Base-by-base conservation (phyloP, 352 stramenopile species). In the Pseudoperonospora humuli region DNA sequence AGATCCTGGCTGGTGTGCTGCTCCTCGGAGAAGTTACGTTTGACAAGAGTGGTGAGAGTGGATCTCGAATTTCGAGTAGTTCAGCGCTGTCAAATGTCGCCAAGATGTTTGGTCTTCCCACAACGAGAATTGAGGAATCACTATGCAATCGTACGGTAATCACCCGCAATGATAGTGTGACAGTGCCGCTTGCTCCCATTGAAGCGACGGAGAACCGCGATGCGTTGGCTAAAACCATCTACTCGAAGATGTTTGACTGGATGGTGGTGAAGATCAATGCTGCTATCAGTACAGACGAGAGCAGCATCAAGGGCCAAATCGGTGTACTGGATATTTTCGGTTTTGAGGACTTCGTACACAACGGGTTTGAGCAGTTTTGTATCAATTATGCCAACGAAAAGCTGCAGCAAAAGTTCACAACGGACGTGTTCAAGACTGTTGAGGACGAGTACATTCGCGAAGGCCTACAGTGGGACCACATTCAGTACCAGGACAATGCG, bases 301-400 rank as follows among this genome's bases (percentile, higher is more conserved):
- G 50, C 24, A 18, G 42, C 14, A 87, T 86, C 38, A 72, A 76
- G 35, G 82, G 78, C 19, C 74, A 91, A 27, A 97, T 97, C 32
- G 95, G 95, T 44, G 94, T 99, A 25, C 66, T 99, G 39, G 96
- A 99, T 88, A 99, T 99, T 61, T 99, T 98, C 61, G 96, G 96
- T 26, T 99, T 99, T 54, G 96, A 99, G 67, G 96, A 96, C 54
- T 99, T 99, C 50, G 83, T 65, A 11, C 81, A 93, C 47, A 96
- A 96, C 53, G 83, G 84, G 35, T 96, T 95, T 49, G 86, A 96
- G 50, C 86, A 96, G 57, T 95, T 96, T 47, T 93, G 86, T 40
- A 96, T 96, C 63, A 96, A 96, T 64, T 95, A 95, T 46, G 85
- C 85, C 20, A 95, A 95, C 64, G 87, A 94, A 59, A 75, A 94